Evolutionary conservation across 2,329 filamentous ascomycete genomes (phyloP), one percentile per base, ranked within the genome.

Genomic region (Talaromyces sp.): DNA sequence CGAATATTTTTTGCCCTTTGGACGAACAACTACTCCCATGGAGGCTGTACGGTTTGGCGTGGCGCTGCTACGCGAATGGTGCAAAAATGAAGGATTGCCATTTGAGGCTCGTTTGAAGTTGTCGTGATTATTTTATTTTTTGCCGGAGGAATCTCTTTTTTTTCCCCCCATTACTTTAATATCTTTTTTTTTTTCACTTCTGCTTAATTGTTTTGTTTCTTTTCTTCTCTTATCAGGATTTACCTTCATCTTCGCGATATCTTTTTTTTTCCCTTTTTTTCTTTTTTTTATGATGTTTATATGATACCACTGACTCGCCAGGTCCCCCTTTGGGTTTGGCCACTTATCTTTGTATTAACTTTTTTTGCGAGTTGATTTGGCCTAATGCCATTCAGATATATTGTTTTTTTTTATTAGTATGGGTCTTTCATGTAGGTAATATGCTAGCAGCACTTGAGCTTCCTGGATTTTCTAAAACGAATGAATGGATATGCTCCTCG

Each of bases 31-130:
- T 14, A 75, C 72, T 1, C 74, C 76, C 10, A 70, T 79, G 23
- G 80, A 83, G 64, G 77, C 77, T 9, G 76, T 79, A 9, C 72
- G 76, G 4, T 81, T 81, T 65, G 77, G 76, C 8, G 72, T 73
- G 65, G 69, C 70, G n/a, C 70, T 82, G 50, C 65, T 84, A 63
- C 72, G 71, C 18, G 78, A 81, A 62, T 83, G 79, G 77, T 77
- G 76, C 54, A 68, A 70, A 58, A 79, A 75, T 60, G 78, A 83
- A 69, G 74, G 72, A 14, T 69, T 82, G 16, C 72, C 76, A 9
- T 82, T 77, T 78, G 72, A 73, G 61, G 73, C 73, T 52, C 74
- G 73, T 53, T 69, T 79, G 59, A 72, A 69, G 63, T 67, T 79
- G 66, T 80, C 69, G 27, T 50, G 10, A 23, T 53, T 30, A 23